Percentiles rank a stretch among this genome's conserved stretches.
Conservation (phyloP, 202 grass and related monocot genomes). For the Zizania palustris region DNA sequence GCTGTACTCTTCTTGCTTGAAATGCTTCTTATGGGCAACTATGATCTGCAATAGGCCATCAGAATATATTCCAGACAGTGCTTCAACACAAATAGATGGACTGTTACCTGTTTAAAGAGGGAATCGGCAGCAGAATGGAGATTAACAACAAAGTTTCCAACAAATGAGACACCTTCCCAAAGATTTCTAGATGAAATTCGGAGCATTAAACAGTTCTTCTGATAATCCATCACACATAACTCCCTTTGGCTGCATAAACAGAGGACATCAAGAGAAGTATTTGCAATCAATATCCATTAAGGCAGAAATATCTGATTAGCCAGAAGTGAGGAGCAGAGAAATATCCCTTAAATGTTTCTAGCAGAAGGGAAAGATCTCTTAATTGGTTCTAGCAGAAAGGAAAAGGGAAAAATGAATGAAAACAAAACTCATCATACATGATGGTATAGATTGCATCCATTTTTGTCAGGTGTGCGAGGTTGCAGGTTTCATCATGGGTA, state of each 20-base stretch:
- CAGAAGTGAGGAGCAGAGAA: conserved; percentile 14
- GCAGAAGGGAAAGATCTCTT: background rate
- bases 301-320: conserved; percentile 16
- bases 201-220: conserved; percentile 65
- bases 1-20: conserved; percentile 55
- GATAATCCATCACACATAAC: conserved; percentile 68
- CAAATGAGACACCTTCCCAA: conserved; percentile 63
- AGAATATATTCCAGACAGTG: conserved; percentile 27
- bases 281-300: conserved; percentile 5
- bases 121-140: conserved; percentile 66
- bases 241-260: conserved; percentile 57
- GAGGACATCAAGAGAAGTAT: conserved; percentile 16
- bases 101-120: conserved; percentile 87
- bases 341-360: background rate
- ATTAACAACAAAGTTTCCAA: conserved; percentile 52
- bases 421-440: conserved; percentile 56
- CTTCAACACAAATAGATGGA: conserved; percentile 33
- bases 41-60: conserved; percentile 62
- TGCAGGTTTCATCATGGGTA: conserved; percentile 57
- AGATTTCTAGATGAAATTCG: conserved; percentile 74
- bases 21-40: conserved; percentile 74
- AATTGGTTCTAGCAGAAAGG: background rate
- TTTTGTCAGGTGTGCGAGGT: conserved; percentile 68
- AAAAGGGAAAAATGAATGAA: conserved; percentile 21
- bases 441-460: conserved; percentile 65